Percentiles rank a stretch among this genome's conserved stretches.
Conservation (phyloP, 2,329 filamentous ascomycete species). For the Plectosphaerella sp. region DNA sequence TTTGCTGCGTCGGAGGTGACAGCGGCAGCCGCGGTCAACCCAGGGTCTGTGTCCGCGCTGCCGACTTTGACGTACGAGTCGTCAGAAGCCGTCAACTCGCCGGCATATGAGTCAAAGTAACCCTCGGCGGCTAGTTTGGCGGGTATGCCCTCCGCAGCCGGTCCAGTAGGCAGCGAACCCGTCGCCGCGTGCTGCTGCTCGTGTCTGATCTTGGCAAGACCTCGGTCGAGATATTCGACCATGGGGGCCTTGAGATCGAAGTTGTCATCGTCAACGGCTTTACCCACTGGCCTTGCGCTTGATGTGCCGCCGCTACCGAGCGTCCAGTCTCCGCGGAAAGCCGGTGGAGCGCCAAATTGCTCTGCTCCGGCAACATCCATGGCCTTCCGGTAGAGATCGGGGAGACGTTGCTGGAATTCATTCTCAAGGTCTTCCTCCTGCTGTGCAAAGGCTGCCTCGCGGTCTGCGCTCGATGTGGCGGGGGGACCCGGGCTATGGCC, state of each 20-base stretch:
- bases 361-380: constrained; percentile 26
- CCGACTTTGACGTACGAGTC: constrained; percentile 12
- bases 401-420: constrained; percentile 41
- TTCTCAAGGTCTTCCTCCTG: constrained; percentile 44
- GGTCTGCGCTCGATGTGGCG: constrained; percentile 20
- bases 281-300: neutral
- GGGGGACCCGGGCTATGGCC: constrained; percentile 3
- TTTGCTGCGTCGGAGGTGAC: constrained; percentile 5
- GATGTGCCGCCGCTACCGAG: constrained; percentile 2
- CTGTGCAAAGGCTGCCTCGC: constrained; percentile 32
- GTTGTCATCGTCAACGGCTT: constrained; percentile 13
- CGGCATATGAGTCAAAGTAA: constrained; percentile 16
- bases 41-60: constrained; percentile 4
- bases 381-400: constrained; percentile 40
- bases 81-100: constrained; percentile 3
- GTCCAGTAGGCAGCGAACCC: neutral
- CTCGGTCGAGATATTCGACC: constrained; percentile 43
- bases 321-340: neutral
- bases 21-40: neutral
- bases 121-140: constrained; percentile 24
- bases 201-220: constrained; percentile 38
- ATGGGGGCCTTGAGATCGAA: constrained; percentile 41
- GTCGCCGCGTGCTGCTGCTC: constrained; percentile 6
- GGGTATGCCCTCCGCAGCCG: constrained; percentile 6
- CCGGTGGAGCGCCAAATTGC: constrained; percentile 2